A percentile compares a stretch with the other conserved stretches of the same genome.
Evolutionary conservation across 2,329 filamentous ascomycete genomes (phyloP).

Genomic region (Colletotrichum falcatum): DNA sequence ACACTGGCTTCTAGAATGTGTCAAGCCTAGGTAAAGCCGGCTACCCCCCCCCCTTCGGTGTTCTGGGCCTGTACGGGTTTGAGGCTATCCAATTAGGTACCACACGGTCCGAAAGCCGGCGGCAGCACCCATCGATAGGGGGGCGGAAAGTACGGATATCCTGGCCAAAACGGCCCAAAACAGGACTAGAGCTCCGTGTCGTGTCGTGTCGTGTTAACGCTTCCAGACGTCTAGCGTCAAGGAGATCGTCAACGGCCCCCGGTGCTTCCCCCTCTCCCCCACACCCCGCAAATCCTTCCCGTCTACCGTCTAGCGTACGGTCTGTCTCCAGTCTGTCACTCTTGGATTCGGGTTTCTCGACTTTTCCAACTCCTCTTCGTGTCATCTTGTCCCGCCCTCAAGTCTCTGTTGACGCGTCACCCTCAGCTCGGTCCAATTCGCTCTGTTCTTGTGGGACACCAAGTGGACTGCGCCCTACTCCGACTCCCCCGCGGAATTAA

Average conservation of each 20-base stretch:
- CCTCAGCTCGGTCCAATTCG: conserved; percentile 32
- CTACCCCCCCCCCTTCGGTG: too few relatives aligned
- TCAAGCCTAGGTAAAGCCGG: too few relatives aligned
- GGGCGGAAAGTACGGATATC: too few relatives aligned
- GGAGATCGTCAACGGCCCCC: conserved; percentile 33
- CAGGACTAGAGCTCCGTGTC: conserved; percentile 17
- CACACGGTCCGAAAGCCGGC: too few relatives aligned
- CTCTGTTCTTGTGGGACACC: background rate
- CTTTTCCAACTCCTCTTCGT: conserved; percentile 32
- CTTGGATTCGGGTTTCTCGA: conserved; percentile 17
- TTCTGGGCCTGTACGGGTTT: too few relatives aligned
- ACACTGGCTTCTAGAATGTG: too few relatives aligned
- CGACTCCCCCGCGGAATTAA: too few relatives aligned
- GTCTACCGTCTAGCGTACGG: background rate
- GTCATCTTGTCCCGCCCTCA: conserved; percentile 24
- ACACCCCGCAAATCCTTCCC: conserved; percentile 43
- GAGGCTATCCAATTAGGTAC: too few relatives aligned
- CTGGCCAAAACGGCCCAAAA: conserved; percentile 11
- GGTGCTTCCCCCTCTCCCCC: conserved; percentile 41
- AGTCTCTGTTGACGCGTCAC: conserved; percentile 18
- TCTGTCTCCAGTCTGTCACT: conserved; percentile 33
- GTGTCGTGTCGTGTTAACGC: background rate
- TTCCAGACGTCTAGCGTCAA: conserved; percentile 30
- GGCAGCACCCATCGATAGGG: too few relatives aligned
- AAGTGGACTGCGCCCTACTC: background rate